Base-by-base conservation (phyloP, 768 basidiomycete species). In the Lepiota venenata region DNA sequence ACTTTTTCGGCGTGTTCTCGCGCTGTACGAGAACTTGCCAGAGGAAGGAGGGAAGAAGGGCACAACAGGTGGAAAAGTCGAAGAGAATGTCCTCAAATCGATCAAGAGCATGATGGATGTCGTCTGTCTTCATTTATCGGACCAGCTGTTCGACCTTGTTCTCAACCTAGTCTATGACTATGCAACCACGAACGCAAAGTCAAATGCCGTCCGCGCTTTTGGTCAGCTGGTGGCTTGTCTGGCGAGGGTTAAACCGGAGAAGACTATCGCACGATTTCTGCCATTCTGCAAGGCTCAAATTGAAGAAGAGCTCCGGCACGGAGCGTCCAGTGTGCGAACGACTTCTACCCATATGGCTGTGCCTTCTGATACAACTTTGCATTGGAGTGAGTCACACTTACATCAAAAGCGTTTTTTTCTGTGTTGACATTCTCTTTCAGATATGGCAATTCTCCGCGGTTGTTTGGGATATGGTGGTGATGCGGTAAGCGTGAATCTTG, bases 31-130 rank as follows among this genome's bases (percentile, higher is more conserved):
- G 71, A 95, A 96, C 64, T 74, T 98, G 4, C 95, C 95, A 0
- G 96, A 98, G 66, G 95, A 96, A 70, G 93, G 91, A 10, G 96
- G 96, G 4, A 84, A 83, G 71, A 83, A 79, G 70, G 90, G 90
- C 58, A 87, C 80, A 35, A 92, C 91, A 1, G 91, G 91, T 20
- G 91, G 91, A n/a, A 90, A 89, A 66, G 80, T 77, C 70, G 90
- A 87, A 74, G 87, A 93, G 60, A 75, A 69, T 37, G 85, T 91
- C 21, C 76, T 92, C 50, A 90, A 86, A 64, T 81, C 88, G 16
- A 80, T 91, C 67, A 89, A 89, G 71, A 78, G 82, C 64, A 88
- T 89, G 74, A 71, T 88, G 60, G 91, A 94, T 63, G 80, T 88
- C 51, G 79, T 94, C 60, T 92, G 88, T 66, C 74, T 88, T 25